phyloP scores from a whole-genome alignment of 257 asterid species.

The Petunia secreta region DNA sequence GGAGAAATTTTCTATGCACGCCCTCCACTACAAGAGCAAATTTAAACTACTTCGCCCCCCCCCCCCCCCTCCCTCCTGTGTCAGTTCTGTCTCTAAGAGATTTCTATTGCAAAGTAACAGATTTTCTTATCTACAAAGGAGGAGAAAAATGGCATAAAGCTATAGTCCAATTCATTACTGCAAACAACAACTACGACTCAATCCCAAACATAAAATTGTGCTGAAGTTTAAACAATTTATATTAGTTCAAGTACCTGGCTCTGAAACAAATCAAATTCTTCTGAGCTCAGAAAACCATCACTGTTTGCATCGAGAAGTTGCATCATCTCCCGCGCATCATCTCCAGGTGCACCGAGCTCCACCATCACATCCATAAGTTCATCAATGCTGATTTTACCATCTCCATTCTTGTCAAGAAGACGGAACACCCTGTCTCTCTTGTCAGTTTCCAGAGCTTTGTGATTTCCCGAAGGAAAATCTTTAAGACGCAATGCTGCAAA shows the following conservation, averaged over 20 bases:
- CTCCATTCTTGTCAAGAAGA: constrained; percentile 94
- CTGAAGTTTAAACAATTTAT: neutral
- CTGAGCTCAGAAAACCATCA: constrained; percentile 92
- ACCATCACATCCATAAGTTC: constrained; percentile 98
- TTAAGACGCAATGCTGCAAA: constrained; percentile 82
- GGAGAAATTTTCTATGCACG: too few relatives aligned
- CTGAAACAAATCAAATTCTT: constrained; percentile 83
- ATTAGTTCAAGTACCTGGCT: constrained; percentile 58
- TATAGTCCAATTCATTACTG: too few relatives aligned
- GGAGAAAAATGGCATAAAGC: too few relatives aligned
- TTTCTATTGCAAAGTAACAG: too few relatives aligned
- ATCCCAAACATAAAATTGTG: neutral
- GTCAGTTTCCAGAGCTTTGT: constrained; percentile 53
- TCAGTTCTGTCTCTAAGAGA: too few relatives aligned
- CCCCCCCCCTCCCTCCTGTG: too few relatives aligned
- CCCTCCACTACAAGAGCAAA: too few relatives aligned
- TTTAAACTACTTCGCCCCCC: too few relatives aligned
- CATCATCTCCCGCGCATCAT: constrained; percentile 98
- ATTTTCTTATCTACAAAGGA: too few relatives aligned
- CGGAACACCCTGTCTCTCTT: constrained; percentile 62
- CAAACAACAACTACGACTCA: neutral
- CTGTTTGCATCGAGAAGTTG: constrained; percentile 79
- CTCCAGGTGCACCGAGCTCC: constrained; percentile 92
- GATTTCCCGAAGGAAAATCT: constrained; percentile 72
- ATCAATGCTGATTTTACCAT: constrained; percentile 89